phyloP scores from a whole-genome alignment of 192 early-diverging fungal genomes.

The Ramicandelaber brevisporus region DNA sequence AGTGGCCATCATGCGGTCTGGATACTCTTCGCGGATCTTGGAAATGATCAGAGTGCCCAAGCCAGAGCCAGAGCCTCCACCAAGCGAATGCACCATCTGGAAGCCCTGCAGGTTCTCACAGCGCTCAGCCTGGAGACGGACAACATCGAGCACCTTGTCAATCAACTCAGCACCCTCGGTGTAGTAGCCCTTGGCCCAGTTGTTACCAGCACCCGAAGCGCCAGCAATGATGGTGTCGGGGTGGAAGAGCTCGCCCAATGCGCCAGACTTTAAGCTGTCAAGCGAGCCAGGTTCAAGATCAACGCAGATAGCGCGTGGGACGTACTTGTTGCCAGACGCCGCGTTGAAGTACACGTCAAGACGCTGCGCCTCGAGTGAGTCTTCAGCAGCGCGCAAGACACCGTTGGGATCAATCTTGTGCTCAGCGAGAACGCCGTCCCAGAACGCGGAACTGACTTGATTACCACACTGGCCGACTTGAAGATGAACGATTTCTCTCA shows the following conservation, averaged over 20 bases:
- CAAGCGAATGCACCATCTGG: slow-evolving; percentile 24
- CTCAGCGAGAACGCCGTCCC: slow-evolving; percentile 28
- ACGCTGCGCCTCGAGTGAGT: slow-evolving; percentile 30
- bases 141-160: slow-evolving; percentile 18
- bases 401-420: slow-evolving; percentile 12
- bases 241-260: slow-evolving; percentile 19
- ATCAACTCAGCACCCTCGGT: slow-evolving; percentile 30
- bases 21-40: slow-evolving; percentile 27
- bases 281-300: slow-evolving; percentile 39
- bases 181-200: slow-evolving; percentile 52
- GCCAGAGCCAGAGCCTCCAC: slow-evolving; percentile 26
- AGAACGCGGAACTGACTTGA: slow-evolving; percentile 18
- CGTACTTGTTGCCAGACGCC: slow-evolving; percentile 28
- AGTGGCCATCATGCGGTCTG: slow-evolving; percentile 27
- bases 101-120: slow-evolving; percentile 28
- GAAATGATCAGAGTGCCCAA: slow-evolving; percentile 25
- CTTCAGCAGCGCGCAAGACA: slow-evolving; percentile 11
- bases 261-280: slow-evolving; percentile 26
- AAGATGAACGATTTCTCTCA: slow-evolving; percentile 11
- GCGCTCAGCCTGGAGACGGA: slow-evolving; percentile 25
- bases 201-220: slow-evolving; percentile 51
- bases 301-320: slow-evolving; percentile 34
- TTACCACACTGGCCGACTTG: slow-evolving; percentile 17
- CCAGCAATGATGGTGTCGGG: slow-evolving; percentile 27
- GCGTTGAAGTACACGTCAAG: slow-evolving; percentile 45